Evolutionary conservation across 768 basidiomycete genomes (phyloP), one percentile per base, ranked within the genome.

Genomic region (Lactarius psammicola): DNA sequence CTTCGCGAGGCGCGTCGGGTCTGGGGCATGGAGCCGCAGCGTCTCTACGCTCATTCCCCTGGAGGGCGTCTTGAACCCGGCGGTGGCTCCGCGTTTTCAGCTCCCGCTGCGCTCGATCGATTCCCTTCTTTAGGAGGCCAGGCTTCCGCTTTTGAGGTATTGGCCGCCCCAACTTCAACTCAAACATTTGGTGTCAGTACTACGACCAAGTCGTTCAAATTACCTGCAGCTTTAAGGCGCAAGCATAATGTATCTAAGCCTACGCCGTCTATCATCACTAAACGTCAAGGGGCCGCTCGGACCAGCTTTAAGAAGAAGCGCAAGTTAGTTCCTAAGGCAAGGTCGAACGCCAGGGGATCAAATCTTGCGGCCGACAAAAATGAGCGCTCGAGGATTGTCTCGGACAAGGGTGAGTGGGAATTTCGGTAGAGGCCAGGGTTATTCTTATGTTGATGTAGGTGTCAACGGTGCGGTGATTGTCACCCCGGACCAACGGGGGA

Each of bases 1-100:
- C 65, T 55, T 57, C 60, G 17, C 26, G 60, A 7, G 11, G 23
- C 5, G 65, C 69, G 65, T 65, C 71, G 15, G 63, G 59, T 26
- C 38, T 55, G 28, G 70, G 64, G 26, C 13, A 63, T 66, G 26
- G 58, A 44, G 18, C 0, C 17, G 4, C 17, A 3, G n/a, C 2
- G 44, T 5, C 17, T 59, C 31, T 7, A 36, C 20, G 2, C 8
- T 23, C 3, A 0, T 10, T 11, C 30, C 26, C 31, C 3, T 6
- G 42, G 33, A 34, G 3, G n/a, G 17, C 28, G 33, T 30, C 26
- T 58, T 56, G 56, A 54, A 57, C 40, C 56, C 20, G 23, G 9
- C 38, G 65, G 42, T 44, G 60, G 51, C n/a, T 0, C 30, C 5
- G 23, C 15, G 0, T 6, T 51, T 34, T 36, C 34, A 4, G 1